phyloP scores from a whole-genome alignment of 768 basidiomycete genomes.

The Collybiopsis confluens region DNA sequence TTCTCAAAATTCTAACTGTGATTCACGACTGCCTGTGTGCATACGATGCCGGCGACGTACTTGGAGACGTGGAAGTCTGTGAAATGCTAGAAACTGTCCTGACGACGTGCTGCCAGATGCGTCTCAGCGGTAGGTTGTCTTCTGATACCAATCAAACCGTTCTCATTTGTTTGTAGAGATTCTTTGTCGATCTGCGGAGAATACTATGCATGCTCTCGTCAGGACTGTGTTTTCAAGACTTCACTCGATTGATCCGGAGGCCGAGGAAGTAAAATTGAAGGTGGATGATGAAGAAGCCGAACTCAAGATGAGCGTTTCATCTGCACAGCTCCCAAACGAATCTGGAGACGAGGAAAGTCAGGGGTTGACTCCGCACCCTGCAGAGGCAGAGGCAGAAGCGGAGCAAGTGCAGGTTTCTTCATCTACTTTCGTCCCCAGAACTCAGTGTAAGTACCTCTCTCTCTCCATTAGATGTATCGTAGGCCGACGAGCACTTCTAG shows the following conservation, averaged over 20 bases:
- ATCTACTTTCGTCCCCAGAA: constrained; percentile 24
- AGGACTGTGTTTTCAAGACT: constrained; percentile 77
- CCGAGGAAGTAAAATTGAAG: constrained; percentile 64
- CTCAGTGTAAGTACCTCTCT: constrained; percentile 34
- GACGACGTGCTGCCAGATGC: constrained; percentile 95
- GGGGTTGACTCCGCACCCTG: constrained; percentile 11
- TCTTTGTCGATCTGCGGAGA: constrained; percentile 81
- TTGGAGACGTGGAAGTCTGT: constrained; percentile 93
- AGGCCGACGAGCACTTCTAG: too few relatives aligned
- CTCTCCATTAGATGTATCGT: constrained; percentile 9
- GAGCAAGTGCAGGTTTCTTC: constrained; percentile 13
- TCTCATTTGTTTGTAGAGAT: constrained; percentile 52
- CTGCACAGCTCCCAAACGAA: constrained; percentile 22
- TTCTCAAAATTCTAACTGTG: constrained; percentile 86
- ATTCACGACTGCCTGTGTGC: constrained; percentile 81
- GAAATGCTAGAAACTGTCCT: constrained; percentile 98
- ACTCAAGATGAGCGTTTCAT: constrained; percentile 56
- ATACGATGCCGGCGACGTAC: constrained; percentile 52
- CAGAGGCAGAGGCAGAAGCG: constrained; percentile 6
- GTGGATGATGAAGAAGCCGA: constrained; percentile 51
- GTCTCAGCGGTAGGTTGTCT: constrained; percentile 80
- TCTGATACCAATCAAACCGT: neutral
- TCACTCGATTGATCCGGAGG: constrained; percentile 55
- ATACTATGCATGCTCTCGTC: constrained; percentile 84
- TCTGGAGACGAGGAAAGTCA: constrained; percentile 17